phyloP scores from a whole-genome alignment of 2,329 filamentous ascomycete genomes.

The Fusarium cicatricum region DNA sequence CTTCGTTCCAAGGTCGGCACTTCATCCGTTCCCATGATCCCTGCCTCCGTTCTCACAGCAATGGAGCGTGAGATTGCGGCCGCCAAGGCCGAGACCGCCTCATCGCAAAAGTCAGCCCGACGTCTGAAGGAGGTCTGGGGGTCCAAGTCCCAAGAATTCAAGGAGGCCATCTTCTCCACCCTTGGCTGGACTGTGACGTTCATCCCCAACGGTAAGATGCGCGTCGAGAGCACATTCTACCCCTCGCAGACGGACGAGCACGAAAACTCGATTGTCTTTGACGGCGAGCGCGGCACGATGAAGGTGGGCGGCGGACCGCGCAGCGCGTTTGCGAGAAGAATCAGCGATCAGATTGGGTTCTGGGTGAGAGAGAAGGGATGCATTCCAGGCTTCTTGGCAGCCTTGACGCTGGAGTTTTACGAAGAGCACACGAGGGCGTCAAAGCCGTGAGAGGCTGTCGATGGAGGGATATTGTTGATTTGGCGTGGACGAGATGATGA shows the following conservation, averaged over 20 bases:
- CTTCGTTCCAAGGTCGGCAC: constrained; percentile 59
- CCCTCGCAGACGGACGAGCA: constrained; percentile 74
- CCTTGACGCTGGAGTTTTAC: constrained; percentile 91
- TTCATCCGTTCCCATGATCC: constrained; percentile 70
- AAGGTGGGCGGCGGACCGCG: constrained; percentile 92
- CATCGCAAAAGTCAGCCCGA: constrained; percentile 82
- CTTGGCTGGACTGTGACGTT: constrained; percentile 96
- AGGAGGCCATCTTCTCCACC: constrained; percentile 90
- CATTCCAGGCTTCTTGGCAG: constrained; percentile 91
- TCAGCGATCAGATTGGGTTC: constrained; percentile 87
- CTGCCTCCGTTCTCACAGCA: constrained; percentile 77
- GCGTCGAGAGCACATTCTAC: constrained; percentile 86
- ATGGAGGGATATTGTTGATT: background rate
- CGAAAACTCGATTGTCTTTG: constrained; percentile 81
- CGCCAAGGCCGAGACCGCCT: constrained; percentile 71
- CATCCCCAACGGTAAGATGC: constrained; percentile 95
- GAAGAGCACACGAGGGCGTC: constrained; percentile 64
- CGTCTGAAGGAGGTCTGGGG: constrained; percentile 94
- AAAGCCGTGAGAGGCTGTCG: constrained; percentile 14
- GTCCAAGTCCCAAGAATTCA: constrained; percentile 91
- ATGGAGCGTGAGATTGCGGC: constrained; percentile 79
- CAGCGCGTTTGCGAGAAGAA: constrained; percentile 85
- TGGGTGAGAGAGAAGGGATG: constrained; percentile 96
- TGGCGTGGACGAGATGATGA: constrained; percentile 35
- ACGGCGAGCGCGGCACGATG: constrained; percentile 95